Evolutionary conservation across 208 protist genomes (phyloP).

Genomic region (Trypanosoma platydactyli): DNA sequence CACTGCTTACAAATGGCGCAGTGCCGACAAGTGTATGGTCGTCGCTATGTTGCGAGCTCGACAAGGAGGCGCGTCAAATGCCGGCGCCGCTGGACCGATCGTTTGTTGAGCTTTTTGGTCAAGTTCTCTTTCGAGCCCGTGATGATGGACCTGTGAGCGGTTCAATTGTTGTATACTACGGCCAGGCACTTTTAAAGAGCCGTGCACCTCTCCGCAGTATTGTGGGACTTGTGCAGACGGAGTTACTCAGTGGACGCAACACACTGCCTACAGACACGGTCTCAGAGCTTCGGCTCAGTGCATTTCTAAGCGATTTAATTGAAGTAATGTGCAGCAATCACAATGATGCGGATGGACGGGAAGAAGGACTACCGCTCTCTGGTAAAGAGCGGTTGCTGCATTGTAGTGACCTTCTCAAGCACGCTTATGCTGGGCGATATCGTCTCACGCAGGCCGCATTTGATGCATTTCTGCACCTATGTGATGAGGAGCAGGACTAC

Average conservation of each 20-base stretch:
- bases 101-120: slow-evolving; percentile 66
- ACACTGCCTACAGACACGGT: slow-evolving; percentile 21
- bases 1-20: slow-evolving; percentile 22
- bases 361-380: slow-evolving; percentile 13
- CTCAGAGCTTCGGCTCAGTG: slow-evolving; percentile 44
- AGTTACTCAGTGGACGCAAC: slow-evolving; percentile 67
- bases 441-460: slow-evolving; percentile 54
- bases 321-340: slow-evolving; percentile 30
- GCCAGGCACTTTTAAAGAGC: slow-evolving; percentile 57
- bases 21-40: slow-evolving; percentile 33
- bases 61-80: slow-evolving; percentile 29
- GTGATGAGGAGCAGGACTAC: slow-evolving; percentile 45
- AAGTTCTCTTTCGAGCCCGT: slow-evolving; percentile 51
- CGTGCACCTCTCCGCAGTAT: slow-evolving; percentile 32
- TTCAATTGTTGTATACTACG: slow-evolving; percentile 54
- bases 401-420: slow-evolving; percentile 66
- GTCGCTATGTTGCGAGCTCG: slow-evolving; percentile 30
- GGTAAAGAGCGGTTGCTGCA: slow-evolving; percentile 40
- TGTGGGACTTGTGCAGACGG: slow-evolving; percentile 58
- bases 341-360: neutral
- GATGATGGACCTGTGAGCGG: slow-evolving; percentile 43
- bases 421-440: slow-evolving; percentile 51
- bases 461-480: slow-evolving; percentile 58
- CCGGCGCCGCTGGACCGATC: slow-evolving; percentile 40
- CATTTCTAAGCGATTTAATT: slow-evolving; percentile 82